Evolutionary conservation across 2,329 filamentous ascomycete genomes (phyloP).

Genomic region (Sporothrix humicola): DNA sequence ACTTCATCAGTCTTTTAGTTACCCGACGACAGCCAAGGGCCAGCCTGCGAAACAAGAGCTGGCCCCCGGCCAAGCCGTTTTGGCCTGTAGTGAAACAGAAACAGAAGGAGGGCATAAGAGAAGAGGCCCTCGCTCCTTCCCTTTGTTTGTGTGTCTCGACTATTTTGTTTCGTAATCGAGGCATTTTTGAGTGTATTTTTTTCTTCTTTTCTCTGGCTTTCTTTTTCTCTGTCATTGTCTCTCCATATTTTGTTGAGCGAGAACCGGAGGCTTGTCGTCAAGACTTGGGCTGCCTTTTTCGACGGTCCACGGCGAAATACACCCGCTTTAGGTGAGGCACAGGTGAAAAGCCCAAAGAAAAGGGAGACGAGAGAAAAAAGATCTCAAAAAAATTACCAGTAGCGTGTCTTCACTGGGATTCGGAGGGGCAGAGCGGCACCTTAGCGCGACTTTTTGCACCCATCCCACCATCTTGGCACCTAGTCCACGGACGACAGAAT

Average conservation of each 20-base stretch:
- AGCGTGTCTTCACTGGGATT: not conserved
- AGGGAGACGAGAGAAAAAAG: conserved; percentile 16
- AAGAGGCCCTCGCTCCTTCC: not conserved
- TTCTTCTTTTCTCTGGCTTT: not conserved
- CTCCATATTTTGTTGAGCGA: conserved; percentile 17
- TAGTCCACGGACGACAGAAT: no score
- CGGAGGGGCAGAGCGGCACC: conserved; percentile 24
- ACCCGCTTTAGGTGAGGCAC: conserved; percentile 24
- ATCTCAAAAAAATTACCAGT: not conserved
- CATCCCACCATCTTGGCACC: conserved; percentile 27
- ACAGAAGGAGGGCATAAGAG: not conserved
- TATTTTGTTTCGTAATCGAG: conserved; percentile 23
- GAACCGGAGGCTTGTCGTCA: conserved; percentile 30
- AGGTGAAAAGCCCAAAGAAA: conserved; percentile 21
- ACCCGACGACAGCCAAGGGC: not conserved
- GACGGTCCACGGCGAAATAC: conserved; percentile 15
- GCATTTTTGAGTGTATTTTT: conserved; percentile 14
- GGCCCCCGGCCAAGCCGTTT: conserved; percentile 16
- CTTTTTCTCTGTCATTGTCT: not conserved
- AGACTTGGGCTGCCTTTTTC: no score
- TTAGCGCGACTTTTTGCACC: conserved; percentile 21
- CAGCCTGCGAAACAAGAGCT: conserved; percentile 13
- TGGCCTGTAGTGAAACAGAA: conserved; percentile 25
- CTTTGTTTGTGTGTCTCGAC: conserved; percentile 10
- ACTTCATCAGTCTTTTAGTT: not conserved